These are phyloP conservation scores for Calocera cornea DNA, from an alignment of 768 basidiomycete genomes.

Conservation along the genomic window DNA sequence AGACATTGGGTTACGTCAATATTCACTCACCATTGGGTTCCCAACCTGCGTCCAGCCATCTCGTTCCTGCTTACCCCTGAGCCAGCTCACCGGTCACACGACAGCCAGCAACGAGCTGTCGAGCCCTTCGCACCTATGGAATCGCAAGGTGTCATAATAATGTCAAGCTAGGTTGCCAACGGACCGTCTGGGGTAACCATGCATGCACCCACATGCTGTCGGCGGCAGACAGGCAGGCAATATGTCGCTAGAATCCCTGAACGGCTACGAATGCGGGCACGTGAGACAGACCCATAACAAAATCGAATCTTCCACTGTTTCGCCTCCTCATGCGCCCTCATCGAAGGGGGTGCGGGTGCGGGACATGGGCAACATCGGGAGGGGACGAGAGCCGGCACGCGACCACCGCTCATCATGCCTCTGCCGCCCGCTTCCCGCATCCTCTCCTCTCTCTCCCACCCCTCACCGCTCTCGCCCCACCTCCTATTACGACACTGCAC, in stretches of 20 bases:
- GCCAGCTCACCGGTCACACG: neutral
- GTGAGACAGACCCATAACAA: neutral
- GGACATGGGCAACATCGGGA: neutral
- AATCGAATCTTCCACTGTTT: conserved; percentile 5
- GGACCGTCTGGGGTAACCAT: neutral
- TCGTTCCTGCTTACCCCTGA: neutral
- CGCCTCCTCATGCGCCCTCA: neutral
- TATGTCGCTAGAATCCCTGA: conserved; percentile 2
- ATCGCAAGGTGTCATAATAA: neutral
- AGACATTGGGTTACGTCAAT: neutral
- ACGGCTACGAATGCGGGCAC: neutral
- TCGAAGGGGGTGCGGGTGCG: neutral
- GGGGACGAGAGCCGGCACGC: neutral
- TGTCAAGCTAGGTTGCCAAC: neutral
- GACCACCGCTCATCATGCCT: neutral
- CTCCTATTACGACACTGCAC: neutral
- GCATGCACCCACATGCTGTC: neutral
- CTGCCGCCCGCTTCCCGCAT: neutral
- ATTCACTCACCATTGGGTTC: neutral
- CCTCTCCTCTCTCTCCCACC: neutral
- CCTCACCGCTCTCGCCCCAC: neutral
- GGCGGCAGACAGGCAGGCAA: neutral
- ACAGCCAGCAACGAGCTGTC: neutral
- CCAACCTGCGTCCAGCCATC: neutral
- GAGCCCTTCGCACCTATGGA: too few relatives aligned